These are phyloP conservation scores for Viola pubescens DNA, from an alignment of 441 rosid genomes.

Conservation along the genomic window DNA sequence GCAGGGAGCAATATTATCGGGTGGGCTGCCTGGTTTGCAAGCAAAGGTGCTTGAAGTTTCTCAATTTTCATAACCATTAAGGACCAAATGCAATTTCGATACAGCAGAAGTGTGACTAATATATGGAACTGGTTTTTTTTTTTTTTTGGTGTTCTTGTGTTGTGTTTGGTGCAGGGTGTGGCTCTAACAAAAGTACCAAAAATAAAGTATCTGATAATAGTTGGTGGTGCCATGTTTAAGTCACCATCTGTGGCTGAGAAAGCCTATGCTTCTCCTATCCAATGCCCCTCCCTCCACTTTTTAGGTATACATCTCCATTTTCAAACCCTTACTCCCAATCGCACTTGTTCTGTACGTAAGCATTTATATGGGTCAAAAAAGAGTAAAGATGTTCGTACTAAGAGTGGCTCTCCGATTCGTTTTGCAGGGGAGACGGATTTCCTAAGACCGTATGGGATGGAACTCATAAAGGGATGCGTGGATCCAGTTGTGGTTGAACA, in stretches of 20 bases:
- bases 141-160: neutral
- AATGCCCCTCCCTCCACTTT: slow-evolving; percentile 61
- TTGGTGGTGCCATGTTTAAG: slow-evolving; percentile 71
- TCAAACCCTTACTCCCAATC: too few species aligned
- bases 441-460: slow-evolving; percentile 55
- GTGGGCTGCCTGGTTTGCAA: slow-evolving; percentile 64
- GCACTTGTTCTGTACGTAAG: too few species aligned
- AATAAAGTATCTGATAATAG: slow-evolving; percentile 53
- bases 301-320: slow-evolving; percentile 34
- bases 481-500: slow-evolving; percentile 60
- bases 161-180: slow-evolving; percentile 39
- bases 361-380: too few species aligned
- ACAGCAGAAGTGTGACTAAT: neutral
- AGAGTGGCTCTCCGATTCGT: neutral
- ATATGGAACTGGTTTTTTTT: too few species aligned
- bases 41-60: slow-evolving; percentile 35
- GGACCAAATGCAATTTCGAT: too few species aligned
- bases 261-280: slow-evolving; percentile 53
- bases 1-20: slow-evolving; percentile 76
- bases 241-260: slow-evolving; percentile 39
- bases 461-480: slow-evolving; percentile 41
- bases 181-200: slow-evolving; percentile 62
- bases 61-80: too few species aligned
- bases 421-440: slow-evolving; percentile 76
- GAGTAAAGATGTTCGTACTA: too few species aligned